phyloP scores from a whole-genome alignment of 2,329 filamentous ascomycete genomes.

The Tolypocladium capitatum region DNA sequence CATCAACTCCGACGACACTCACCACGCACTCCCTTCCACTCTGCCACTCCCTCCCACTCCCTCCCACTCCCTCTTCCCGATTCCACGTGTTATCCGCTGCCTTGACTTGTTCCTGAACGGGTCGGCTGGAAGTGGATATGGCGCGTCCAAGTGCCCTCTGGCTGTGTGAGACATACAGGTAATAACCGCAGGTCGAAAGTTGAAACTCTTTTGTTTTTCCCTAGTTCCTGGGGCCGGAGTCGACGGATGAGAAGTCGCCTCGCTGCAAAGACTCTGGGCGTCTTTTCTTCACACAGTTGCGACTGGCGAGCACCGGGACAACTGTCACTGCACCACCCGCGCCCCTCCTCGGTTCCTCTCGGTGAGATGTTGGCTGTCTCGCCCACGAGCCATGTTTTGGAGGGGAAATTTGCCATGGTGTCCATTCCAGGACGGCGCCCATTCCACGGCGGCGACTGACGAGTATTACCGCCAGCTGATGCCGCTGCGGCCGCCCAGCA shows the following conservation, averaged over 20 bases:
- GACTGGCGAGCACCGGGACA: not conserved
- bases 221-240: not conserved
- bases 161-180: slow-evolving; percentile 9
- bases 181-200: slow-evolving; percentile 4
- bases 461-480: not conserved
- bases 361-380: slow-evolving; percentile 16
- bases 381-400: slow-evolving; percentile 11
- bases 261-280: too few species aligned
- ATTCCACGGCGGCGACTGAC: slow-evolving; percentile 1
- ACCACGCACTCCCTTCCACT: too few species aligned
- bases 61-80: not conserved
- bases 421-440: slow-evolving; percentile 6
- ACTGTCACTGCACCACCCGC: not conserved
- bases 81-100: not conserved
- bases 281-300: not conserved
- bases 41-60: too few species aligned
- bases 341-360: slow-evolving; percentile 7
- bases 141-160: slow-evolving; percentile 1
- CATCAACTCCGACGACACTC: not conserved
- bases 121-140: not conserved
- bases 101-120: slow-evolving; percentile 1
- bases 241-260: not conserved
- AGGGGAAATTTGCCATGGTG: too few species aligned
- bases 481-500: too few species aligned
- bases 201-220: slow-evolving; percentile 4